Evolutionary conservation across 139 green algal species (phyloP), one percentile per base, ranked within the genome.

Genomic region (Pleodorina starrii): DNA sequence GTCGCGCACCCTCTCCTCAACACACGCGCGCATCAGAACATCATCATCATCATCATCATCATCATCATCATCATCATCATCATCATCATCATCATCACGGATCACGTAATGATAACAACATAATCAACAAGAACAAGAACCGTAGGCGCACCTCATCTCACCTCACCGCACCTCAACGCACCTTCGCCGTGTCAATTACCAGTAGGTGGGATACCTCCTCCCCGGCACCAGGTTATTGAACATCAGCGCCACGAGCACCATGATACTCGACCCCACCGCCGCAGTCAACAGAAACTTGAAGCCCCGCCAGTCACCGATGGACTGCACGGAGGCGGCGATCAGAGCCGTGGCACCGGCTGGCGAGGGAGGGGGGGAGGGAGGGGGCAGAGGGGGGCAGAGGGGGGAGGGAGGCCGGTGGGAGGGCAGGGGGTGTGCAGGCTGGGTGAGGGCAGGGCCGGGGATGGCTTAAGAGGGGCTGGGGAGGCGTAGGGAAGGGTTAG

Each of bases 261-360:
- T 76, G 0, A 88, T 35, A 27, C 14, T 4, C 25, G 57, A 86
- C 11, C 79, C 75, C 29, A 43, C 51, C 36, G 19, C 35, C 35
- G 54, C 51, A 9, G 21, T 89, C 17, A 89, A 43, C 68, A 89
- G 46, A 46, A 82, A 89, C 68, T 81, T 81, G 83, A 89, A 89
- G 68, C 83, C 83, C 23, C 42, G 35, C 83, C 83, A 89, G 68
- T 71, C 83, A 44, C 46, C 46, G 35, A 89, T 81, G 48, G 68
- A 68, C 48, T 72, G 19, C 5, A 25, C 46, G 23, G 11, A 68
- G 35, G 83, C 83, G 35, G 83, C 83, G 1, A 89, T 29, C 0
- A 89, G 83, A 7, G 46, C 83, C 0, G 83, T 89, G 46, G 83
- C 83, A 36, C 83, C 83, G 83, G 83, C 83, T 89, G 68, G 23